Conservation (phyloP, 441 rosid genomes). For the Aleurites moluccanus region DNA sequence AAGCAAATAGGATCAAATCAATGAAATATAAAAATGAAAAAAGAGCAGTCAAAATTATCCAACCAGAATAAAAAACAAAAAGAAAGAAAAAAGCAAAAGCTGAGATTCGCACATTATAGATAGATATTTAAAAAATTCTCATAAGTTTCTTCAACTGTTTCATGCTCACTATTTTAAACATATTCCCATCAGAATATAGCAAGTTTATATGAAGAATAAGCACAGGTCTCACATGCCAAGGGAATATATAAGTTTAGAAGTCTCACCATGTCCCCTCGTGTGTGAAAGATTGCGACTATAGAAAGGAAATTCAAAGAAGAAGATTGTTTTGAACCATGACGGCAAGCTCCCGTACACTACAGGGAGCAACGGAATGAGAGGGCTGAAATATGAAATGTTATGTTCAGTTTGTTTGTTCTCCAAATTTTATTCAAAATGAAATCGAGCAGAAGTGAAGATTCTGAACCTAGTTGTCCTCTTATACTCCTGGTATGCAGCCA, state of each 20-base stretch:
- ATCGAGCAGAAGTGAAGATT: background rate
- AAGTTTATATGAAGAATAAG: background rate
- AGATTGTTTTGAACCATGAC: constrained; percentile 61
- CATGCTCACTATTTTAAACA: background rate
- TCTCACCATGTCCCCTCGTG: constrained; percentile 70
- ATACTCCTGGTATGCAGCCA: constrained; percentile 59
- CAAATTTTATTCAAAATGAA: constrained; percentile 2
- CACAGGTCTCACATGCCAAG: background rate
- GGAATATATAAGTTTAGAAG: background rate
- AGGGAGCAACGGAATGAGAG: constrained; percentile 69
- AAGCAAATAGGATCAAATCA: background rate
- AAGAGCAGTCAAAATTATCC: background rate
- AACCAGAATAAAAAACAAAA: no score
- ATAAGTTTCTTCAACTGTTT: background rate
- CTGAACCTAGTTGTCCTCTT: constrained; percentile 75
- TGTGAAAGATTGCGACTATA: constrained; percentile 73
- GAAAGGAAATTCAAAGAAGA: constrained; percentile 74
- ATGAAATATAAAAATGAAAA: background rate
- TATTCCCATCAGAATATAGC: background rate
- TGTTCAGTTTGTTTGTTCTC: constrained; percentile 15
- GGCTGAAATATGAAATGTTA: constrained; percentile 50
- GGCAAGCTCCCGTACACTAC: constrained; percentile 66
- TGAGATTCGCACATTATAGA: background rate
- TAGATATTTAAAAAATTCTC: background rate
- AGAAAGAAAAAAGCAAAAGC: background rate